Evolutionary conservation across 768 basidiomycete species (phyloP), one percentile per base, ranked within the genome.

Genomic region (Tephrocybe sp.): DNA sequence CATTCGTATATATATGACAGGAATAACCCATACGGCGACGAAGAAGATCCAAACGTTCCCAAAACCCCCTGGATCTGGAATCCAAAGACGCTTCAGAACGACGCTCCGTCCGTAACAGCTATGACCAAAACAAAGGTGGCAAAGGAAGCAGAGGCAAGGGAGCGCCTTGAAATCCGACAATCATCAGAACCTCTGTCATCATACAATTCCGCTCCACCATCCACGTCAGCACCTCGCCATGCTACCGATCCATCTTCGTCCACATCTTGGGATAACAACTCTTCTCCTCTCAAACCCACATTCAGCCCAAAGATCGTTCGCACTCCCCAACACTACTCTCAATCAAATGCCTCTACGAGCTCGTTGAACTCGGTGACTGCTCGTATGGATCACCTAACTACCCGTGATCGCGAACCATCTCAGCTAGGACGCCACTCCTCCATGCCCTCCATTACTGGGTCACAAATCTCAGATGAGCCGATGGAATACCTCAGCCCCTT

Each of bases 61-160:
- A 71, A 76, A 12, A 88, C 87, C 0, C 87, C 87, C 7, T 89
- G 87, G 87, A 75, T 87, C 49, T 89, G 87, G 87, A 82, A 76
- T 65, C 79, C 84, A 20, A 62, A 73, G 32, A 68, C 69, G 50
- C 68, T 83, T 17, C 52, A 62, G 8, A 61, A 71, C 31, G 67
- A 72, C 22, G 65, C 63, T 16, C 55, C 54, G 32, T 41, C 64
- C 19, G 34, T 50, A 3, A 45, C 56, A 19, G 34, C 35, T 48
- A 40, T 36, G 22, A 49, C 57, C 44, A 41, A 50, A 30, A 51
- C 45, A 54, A 60, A 26, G 51, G 59, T 33, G 41, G 58, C 32
- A 5, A 53, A 39, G 31, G 57, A 35, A 49, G 56, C 22, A 54
- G 64, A 6, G 36, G 47, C 45, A 46, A 26, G 36, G 39, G 54